Evolutionary conservation across 208 protist species (phyloP), one percentile per base, ranked within the genome.

Genomic region (Acanthamoeba royreba): DNA sequence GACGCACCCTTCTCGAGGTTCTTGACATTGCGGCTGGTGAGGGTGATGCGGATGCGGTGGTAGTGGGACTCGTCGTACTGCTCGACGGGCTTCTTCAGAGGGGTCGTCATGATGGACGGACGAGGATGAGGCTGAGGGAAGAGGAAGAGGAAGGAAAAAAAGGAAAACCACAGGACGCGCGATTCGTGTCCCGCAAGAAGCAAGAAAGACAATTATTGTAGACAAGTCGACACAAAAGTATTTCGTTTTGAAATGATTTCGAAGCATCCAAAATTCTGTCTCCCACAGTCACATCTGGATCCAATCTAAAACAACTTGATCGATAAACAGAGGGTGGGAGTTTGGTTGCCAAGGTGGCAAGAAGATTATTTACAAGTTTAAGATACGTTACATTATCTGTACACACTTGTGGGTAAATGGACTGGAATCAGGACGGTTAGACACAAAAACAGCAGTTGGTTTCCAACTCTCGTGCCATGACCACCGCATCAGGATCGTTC

Each of bases 21-120:
- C 96, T 99, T 98, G 43, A 99, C 95, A 96, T 99, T 99, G 95
- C 97, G 97, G 93, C 97, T 98, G 86, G 99, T 99, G 83, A 99
- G 98, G 81, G 99, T 99, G 97, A 99, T 99, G 86, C 99, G 98
- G 97, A 99, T 99, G 92, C 97, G 97, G 93, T 98, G 96, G 66
- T 94, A 43, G 52, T 95, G 52, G 28, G 58, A 47, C 58, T 92
- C 85, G n/a, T 92, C 85, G 35, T 47, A 55, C 85, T 92, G 52
- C 40, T 66, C 46, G 25, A 61, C 85, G 35, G 35, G 52, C 85
- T 92, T 92, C 63, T 74, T 74, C 63, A 74, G 31, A 38, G 63
- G 63, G 63, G 63, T 74, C 63, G 63, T 38, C 63, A 74, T 74
- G 63, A 55, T 55, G 9, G 19, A 74, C 63, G 63, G 63, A 74